These are phyloP conservation scores for Ambrosiella xylebori DNA, from an alignment of 2,329 filamentous ascomycete species.

Conservation along the genomic window DNA sequence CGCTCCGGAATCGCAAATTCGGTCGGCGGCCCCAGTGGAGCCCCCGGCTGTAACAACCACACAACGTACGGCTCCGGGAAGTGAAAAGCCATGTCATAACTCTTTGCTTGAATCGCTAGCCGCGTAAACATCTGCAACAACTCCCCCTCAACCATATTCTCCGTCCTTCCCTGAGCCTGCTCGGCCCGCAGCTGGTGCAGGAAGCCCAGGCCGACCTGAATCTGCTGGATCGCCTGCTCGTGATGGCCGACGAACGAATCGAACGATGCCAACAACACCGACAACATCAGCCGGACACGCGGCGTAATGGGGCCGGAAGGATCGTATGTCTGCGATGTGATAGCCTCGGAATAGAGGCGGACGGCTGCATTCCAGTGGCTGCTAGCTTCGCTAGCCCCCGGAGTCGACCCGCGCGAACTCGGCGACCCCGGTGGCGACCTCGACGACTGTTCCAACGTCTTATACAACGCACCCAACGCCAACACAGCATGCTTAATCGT, in stretches of 20 bases:
- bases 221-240: constrained; percentile 42
- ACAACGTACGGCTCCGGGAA: constrained; percentile 46
- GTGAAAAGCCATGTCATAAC: constrained; percentile 52
- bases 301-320: constrained; percentile 26
- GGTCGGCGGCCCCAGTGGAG: not conserved
- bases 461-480: constrained; percentile 49
- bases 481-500: constrained; percentile 49
- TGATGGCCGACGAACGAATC: constrained; percentile 50
- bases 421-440: constrained; percentile 34
- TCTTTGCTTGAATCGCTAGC: constrained; percentile 47
- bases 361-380: constrained; percentile 43
- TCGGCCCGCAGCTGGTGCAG: constrained; percentile 35
- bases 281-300: constrained; percentile 44
- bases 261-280: constrained; percentile 48
- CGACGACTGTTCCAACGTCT: constrained; percentile 42
- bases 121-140: constrained; percentile 46
- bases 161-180: constrained; percentile 20
- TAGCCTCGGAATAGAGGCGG: constrained; percentile 40
- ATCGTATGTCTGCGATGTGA: constrained; percentile 31
- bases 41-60: constrained; percentile 22
- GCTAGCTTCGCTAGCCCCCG: constrained; percentile 19
- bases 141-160: constrained; percentile 38
- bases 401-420: constrained; percentile 14
- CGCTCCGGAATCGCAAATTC: constrained; percentile 21
- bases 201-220: constrained; percentile 38